phyloP scores from a whole-genome alignment of 345 rosid genomes.

The Hypericum androsaemum region DNA sequence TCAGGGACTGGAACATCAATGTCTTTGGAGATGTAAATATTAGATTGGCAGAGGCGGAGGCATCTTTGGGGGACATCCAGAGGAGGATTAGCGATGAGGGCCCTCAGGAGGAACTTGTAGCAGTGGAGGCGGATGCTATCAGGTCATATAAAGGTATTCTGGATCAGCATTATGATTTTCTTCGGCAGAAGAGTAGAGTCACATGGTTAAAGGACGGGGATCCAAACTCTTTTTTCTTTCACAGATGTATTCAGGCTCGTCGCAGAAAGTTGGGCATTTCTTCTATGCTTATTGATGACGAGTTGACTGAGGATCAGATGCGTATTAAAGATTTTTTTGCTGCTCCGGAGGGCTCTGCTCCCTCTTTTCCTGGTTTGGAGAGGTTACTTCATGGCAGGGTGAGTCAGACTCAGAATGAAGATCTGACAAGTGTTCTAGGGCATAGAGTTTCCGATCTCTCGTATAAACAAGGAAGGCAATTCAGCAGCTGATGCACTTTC shows the following conservation, averaged over 20 bases:
- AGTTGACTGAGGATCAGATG: neutral
- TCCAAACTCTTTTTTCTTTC: too few relatives aligned
- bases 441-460: too few relatives aligned
- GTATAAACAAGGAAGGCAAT: too few relatives aligned
- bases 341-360: neutral
- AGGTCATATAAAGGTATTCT: too few relatives aligned
- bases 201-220: too few relatives aligned
- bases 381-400: neutral
- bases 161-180: too few relatives aligned
- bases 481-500: too few relatives aligned
- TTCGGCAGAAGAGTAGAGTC: too few relatives aligned
- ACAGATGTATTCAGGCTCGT: too few relatives aligned
- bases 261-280: too few relatives aligned
- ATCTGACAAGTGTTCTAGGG: neutral
- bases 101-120: neutral
- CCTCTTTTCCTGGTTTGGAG: neutral
- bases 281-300: neutral
- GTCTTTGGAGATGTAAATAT: neutral
- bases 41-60: neutral
- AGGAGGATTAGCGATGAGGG: neutral
- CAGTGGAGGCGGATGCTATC: neutral
- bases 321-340: neutral
- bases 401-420: neutral
- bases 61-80: neutral
- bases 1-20: neutral